Evolutionary conservation across 768 basidiomycete genomes (phyloP).

Genomic region (Amanita muscaria): DNA sequence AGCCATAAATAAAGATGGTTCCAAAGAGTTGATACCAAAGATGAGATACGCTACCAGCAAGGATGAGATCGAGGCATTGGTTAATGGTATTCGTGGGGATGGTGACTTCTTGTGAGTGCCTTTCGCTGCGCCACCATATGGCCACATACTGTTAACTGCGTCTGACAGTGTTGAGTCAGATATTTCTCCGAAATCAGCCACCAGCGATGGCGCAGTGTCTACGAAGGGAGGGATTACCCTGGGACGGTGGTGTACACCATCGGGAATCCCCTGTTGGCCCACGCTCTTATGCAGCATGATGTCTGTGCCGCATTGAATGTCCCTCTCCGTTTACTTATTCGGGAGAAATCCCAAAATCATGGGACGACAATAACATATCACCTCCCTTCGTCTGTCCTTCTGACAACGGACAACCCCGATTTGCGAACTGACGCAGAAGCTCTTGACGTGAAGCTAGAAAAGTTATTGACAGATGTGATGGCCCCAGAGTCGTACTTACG

Average conservation of each 20-base stretch:
- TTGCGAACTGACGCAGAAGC: conserved; percentile 24
- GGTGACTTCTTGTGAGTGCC: conserved; percentile 40
- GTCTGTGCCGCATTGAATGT: conserved; percentile 31
- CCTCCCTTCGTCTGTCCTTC: conserved; percentile 38
- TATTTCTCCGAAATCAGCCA: conserved; percentile 33
- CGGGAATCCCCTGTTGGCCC: conserved; percentile 44
- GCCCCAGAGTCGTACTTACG: not conserved
- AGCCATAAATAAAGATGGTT: conserved; percentile 31
- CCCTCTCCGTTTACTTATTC: conserved; percentile 37
- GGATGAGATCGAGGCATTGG: conserved; percentile 27
- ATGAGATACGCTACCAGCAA: conserved; percentile 21
- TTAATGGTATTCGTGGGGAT: conserved; percentile 22
- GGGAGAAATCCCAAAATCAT: conserved; percentile 26
- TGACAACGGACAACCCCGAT: conserved; percentile 20
- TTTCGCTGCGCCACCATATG: not conserved
- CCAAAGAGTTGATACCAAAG: conserved; percentile 17
- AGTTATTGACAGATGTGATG: conserved; percentile 20
- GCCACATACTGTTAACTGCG: too few species aligned
- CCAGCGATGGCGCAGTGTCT: conserved; percentile 27
- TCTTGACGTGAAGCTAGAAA: conserved; percentile 38
- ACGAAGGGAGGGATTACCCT: conserved; percentile 20
- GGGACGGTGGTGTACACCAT: conserved; percentile 33
- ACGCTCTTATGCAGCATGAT: conserved; percentile 34
- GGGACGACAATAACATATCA: conserved; percentile 39
- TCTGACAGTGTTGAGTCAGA: conserved; percentile 17